Evolutionary conservation across 257 asterid genomes (phyloP).

Genomic region (Gardenia jasminoides): DNA sequence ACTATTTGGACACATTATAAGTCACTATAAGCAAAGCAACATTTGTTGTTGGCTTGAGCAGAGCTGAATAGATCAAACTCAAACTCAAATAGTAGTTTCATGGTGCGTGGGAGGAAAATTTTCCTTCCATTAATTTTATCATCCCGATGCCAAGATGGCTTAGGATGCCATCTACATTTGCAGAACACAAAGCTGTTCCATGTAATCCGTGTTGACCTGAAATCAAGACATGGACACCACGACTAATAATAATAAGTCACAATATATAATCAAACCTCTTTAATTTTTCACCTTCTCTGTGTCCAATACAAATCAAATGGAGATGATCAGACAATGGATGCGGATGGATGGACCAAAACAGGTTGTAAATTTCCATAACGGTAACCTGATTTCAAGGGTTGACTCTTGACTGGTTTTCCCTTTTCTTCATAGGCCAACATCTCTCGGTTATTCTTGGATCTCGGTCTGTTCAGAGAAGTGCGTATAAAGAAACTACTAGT

Average conservation of each 20-base stretch:
- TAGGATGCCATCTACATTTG: slow-evolving; percentile 35
- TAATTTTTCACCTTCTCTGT: neutral
- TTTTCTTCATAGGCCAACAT: slow-evolving; percentile 17
- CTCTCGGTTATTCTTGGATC: slow-evolving; percentile 49
- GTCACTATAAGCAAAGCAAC: no score
- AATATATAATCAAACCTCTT: neutral
- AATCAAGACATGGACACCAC: slow-evolving; percentile 16
- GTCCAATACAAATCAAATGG: neutral
- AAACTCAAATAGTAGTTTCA: neutral
- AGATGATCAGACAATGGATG: neutral
- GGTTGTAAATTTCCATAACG: slow-evolving; percentile 31
- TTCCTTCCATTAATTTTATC: neutral
- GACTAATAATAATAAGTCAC: slow-evolving; percentile 9
- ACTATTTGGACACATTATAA: no score
- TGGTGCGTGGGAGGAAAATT: neutral
- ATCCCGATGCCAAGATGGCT: slow-evolving; percentile 11
- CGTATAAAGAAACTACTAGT: neutral
- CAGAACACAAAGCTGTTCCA: slow-evolving; percentile 43
- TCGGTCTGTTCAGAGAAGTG: slow-evolving; percentile 23
- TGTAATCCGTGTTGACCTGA: slow-evolving; percentile 44
- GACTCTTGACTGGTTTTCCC: slow-evolving; percentile 35
- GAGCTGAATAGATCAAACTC: neutral
- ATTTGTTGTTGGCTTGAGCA: neutral
- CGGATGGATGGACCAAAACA: neutral
- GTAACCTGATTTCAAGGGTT: slow-evolving; percentile 49